These are phyloP conservation scores for Vishniacozyma victoriae DNA, from an alignment of 768 basidiomycete genomes.

Conservation along the genomic window DNA sequence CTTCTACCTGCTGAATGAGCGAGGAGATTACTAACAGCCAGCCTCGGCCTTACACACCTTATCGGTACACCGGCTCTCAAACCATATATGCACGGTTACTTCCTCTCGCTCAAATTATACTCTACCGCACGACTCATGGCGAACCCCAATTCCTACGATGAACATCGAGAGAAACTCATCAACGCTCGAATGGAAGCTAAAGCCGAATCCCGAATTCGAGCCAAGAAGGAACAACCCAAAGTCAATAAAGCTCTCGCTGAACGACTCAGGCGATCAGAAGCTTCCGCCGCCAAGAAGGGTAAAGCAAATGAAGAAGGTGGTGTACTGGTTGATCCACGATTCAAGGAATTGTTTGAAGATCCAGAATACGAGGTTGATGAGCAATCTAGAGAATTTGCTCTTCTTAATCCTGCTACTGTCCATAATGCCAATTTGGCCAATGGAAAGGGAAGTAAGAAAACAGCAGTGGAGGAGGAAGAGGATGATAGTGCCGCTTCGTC, in stretches of 20 bases:
- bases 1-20: neutral
- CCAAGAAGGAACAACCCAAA: conserved; percentile 67
- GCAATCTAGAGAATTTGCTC: conserved; percentile 74
- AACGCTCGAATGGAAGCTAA: conserved; percentile 87
- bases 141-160: conserved; percentile 91
- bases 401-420: conserved; percentile 83
- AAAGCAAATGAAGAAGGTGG: conserved; percentile 43
- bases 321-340: conserved; percentile 66
- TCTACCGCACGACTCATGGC: conserved; percentile 91
- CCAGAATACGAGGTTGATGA: conserved; percentile 90
- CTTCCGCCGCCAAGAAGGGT: conserved; percentile 52
- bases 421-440: conserved; percentile 25
- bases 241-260: conserved; percentile 83
- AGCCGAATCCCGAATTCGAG: conserved; percentile 84
- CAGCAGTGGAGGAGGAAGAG: conserved; percentile 80
- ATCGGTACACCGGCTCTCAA: conserved; percentile 91
- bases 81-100: conserved; percentile 99
- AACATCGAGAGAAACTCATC: conserved; percentile 83
- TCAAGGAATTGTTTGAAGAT: conserved; percentile 82
- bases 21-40: conserved; percentile 48
- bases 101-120: conserved; percentile 90
- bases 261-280: conserved; percentile 58
- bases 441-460: conserved; percentile 51
- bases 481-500: conserved; percentile 67
- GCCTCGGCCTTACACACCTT: conserved; percentile 90